Evolutionary conservation across 2,329 filamentous ascomycete genomes (phyloP), one percentile per base, ranked within the genome.

Genomic region (Trichoderma lentiforme): DNA sequence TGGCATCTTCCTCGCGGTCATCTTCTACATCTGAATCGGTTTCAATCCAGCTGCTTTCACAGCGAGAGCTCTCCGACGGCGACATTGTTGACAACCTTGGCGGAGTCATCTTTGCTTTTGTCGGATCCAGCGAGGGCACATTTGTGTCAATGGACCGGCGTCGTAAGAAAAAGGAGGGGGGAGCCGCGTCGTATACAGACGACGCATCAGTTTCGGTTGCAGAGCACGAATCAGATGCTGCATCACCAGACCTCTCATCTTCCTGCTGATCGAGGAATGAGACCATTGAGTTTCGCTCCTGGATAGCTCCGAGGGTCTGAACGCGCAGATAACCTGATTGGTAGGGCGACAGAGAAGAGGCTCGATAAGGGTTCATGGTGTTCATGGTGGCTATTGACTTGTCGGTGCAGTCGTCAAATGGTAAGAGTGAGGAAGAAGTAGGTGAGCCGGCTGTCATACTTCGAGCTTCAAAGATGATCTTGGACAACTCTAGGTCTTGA

Each of bases 371-470:
- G 53, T 7, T 15, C 57, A 68, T 56, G 21, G 47, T 15, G 60
- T 7, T 14, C 56, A 68, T 57, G 21, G 47, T 15, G 32, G 51
- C 36, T n/a, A 26, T 67, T 34, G 69, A 21, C 21, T 61, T 70
- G 28, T 28, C 57, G n/a, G 21, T 26, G 24, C 60, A 53, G 28
- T 51, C 28, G 21, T 62, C 43, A 21, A 36, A 36, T 34, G 57
- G 21, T 9, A n/a, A 34, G 24, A 11, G 11, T 6, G 67, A 30
- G 24, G 67, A 36, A 43, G 78, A 78, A 12, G 79, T 78, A 1
- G 87, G 87, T 9, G 81, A 76, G 9, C 87, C 87, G 26, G 86
- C 84, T 6, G 87, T 87, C 83, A 89, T 85, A 71, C 84, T 85
- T 76, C 81, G 86, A 15, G 86, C 82, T 30, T 79, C 79, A 71